Percentiles rank a stretch among this genome's conserved stretches.
Evolutionary conservation across 2,329 filamentous ascomycete species (phyloP).

Genomic region (Ophiostoma sp.): DNA sequence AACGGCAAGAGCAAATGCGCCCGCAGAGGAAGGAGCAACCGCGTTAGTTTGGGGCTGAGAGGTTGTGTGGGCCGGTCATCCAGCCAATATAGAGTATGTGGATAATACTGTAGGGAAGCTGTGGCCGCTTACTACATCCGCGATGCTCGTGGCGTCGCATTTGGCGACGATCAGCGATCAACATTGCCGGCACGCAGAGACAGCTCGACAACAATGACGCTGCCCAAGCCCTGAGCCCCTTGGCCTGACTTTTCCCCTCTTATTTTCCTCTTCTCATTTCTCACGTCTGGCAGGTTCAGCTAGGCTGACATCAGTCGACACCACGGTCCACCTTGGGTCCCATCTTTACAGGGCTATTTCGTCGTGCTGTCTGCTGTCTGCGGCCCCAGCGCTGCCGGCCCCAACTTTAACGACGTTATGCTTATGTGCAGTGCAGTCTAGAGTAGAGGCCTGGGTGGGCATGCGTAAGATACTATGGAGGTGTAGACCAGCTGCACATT

Average conservation of each 20-base stretch:
- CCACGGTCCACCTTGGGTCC: constrained; percentile 4
- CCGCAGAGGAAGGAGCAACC: not conserved
- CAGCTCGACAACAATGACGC: constrained; percentile 2
- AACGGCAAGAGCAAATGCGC: not conserved
- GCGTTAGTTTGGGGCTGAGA: constrained; percentile 5
- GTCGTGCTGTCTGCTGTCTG: not conserved
- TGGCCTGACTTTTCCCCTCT: not conserved
- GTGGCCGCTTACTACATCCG: not conserved
- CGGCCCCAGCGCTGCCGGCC: not conserved
- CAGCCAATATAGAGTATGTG: not conserved
- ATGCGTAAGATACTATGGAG: not conserved
- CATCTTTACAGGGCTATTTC: constrained; percentile 11
- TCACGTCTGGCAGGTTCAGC: not conserved
- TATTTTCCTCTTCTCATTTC: not conserved
- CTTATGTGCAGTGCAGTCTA: not conserved
- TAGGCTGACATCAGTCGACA: not conserved
- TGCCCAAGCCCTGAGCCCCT: not conserved
- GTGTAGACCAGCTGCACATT: not conserved
- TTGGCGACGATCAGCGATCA: constrained; percentile 5
- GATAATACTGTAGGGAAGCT: not conserved
- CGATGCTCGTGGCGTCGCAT: not conserved
- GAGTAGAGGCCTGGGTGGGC: too few species aligned
- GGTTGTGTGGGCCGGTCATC: not conserved
- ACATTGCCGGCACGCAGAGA: not conserved
- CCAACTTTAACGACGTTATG: not conserved